phyloP scores from a whole-genome alignment of 2,329 filamentous ascomycete species.

The Phyllosticta citriasiana region DNA sequence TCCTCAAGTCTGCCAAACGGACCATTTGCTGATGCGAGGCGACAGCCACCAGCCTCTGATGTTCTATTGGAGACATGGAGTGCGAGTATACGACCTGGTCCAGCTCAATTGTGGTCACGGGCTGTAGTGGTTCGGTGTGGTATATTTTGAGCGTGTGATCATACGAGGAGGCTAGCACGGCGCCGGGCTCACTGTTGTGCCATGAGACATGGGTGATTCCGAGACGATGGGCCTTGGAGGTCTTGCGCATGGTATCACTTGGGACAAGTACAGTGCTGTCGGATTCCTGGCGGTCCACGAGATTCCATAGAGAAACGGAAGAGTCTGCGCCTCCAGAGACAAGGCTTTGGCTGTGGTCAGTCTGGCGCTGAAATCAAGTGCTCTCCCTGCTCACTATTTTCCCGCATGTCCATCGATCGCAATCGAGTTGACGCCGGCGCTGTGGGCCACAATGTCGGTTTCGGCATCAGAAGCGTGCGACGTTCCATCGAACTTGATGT shows the following conservation, averaged over 20 bases:
- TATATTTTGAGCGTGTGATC: constrained; percentile 70
- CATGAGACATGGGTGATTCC: constrained; percentile 69
- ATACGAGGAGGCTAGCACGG: constrained; percentile 68
- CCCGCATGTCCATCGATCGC: constrained; percentile 76
- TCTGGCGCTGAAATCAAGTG: constrained; percentile 28
- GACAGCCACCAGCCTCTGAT: constrained; percentile 72
- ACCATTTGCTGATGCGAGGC: constrained; percentile 79
- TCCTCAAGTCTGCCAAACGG: constrained; percentile 75
- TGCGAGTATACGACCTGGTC: constrained; percentile 65
- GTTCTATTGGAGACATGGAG: constrained; percentile 61
- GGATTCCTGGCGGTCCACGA: constrained; percentile 43
- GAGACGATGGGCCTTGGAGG: constrained; percentile 47
- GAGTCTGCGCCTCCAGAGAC: constrained; percentile 80
- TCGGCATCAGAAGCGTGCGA: constrained; percentile 20
- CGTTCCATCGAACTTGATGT: constrained; percentile 58
- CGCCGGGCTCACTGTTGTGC: constrained; percentile 66
- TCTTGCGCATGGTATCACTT: constrained; percentile 13
- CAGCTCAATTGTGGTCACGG: constrained; percentile 59
- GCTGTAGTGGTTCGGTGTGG: constrained; percentile 51
- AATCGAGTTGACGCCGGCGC: constrained; percentile 67
- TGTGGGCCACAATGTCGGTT: constrained; percentile 51
- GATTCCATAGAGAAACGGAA: constrained; percentile 77
- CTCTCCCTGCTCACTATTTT: constrained; percentile 41
- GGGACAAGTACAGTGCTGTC: background rate
- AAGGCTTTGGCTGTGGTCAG: constrained; percentile 32